Evolutionary conservation across 2,329 filamentous ascomycete species (phyloP).

Genomic region (Annulohypoxylon truncatum): DNA sequence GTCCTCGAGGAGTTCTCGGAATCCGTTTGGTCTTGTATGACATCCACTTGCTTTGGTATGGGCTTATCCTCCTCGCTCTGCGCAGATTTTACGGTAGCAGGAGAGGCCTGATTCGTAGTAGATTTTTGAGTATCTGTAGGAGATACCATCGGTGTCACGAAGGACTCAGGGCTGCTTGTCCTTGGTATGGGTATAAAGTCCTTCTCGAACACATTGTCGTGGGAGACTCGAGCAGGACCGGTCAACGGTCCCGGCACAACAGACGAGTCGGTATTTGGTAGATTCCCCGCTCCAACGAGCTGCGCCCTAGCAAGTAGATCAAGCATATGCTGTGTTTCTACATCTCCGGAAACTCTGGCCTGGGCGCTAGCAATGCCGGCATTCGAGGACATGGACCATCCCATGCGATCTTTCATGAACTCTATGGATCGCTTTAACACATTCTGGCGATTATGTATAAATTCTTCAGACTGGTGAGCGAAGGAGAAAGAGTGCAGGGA

Average conservation of each 20-base stretch:
- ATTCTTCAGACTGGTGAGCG: conserved; percentile 92
- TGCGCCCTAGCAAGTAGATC: conserved; percentile 87
- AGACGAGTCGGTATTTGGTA: conserved; percentile 61
- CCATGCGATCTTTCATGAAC: conserved; percentile 93
- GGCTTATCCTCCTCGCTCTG: conserved; percentile 25
- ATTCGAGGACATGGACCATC: conserved; percentile 77
- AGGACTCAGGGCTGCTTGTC: conserved; percentile 62
- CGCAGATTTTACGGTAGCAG: background rate
- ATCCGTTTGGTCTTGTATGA: conserved; percentile 45
- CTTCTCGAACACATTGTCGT: conserved; percentile 86
- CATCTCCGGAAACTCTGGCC: conserved; percentile 82
- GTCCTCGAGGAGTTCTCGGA: conserved; percentile 65
- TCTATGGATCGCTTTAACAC: conserved; percentile 93
- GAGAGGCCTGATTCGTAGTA: conserved; percentile 15
- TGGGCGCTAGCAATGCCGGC: conserved; percentile 85
- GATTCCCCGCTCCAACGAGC: conserved; percentile 75
- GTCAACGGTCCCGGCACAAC: conserved; percentile 74
- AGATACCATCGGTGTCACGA: conserved; percentile 52
- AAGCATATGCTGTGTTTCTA: conserved; percentile 90
- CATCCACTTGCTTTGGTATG: conserved; percentile 32
- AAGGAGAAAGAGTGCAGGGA: conserved; percentile 99
- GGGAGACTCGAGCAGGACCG: conserved; percentile 78
- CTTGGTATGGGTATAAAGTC: conserved; percentile 74
- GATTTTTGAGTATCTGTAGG: conserved; percentile 46
- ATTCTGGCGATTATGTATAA: conserved; percentile 90